Percentiles rank a stretch among this genome's conserved stretches.
These are phyloP conservation scores for Torulaspora maleeae DNA, from an alignment of 805 yeast genomes.

Conservation along the genomic window DNA sequence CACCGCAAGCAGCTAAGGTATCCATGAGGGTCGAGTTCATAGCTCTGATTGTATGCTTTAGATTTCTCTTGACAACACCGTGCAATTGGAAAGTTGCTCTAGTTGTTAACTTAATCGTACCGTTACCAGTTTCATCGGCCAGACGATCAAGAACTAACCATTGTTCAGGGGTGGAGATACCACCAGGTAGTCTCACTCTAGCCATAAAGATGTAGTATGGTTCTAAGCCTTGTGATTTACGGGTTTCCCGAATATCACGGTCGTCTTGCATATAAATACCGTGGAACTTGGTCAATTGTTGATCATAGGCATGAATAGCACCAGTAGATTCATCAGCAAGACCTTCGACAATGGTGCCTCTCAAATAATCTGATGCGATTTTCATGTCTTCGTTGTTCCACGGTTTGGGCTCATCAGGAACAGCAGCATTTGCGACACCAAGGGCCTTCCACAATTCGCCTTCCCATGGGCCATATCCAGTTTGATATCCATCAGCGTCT, in stretches of 20 bases:
- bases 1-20: conserved; percentile 97
- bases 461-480: conserved; percentile 90
- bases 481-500: conserved; percentile 91
- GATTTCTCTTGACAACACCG: conserved; percentile 84
- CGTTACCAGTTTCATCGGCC: conserved; percentile 80
- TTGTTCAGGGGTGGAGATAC: conserved; percentile 79
- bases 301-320: conserved; percentile 84
- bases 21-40: conserved; percentile 89
- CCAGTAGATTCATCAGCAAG: conserved; percentile 79
- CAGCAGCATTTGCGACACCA: conserved; percentile 77
- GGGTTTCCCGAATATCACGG: conserved; percentile 88
- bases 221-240: conserved; percentile 88
- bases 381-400: conserved; percentile 95
- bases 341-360: conserved; percentile 92
- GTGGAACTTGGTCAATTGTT: conserved; percentile 93
- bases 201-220: conserved; percentile 98
- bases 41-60: conserved; percentile 87
- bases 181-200: conserved; percentile 92
- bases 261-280: conserved; percentile 99
- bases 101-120: conserved; percentile 89
- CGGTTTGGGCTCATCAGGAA: conserved; percentile 87
- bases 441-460: conserved; percentile 78
- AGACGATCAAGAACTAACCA: conserved; percentile 83
- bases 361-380: conserved; percentile 73
- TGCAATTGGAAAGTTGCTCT: conserved; percentile 97